A percentile compares a stretch with the other conserved stretches of the same genome.
Conservation (phyloP, 2,329 filamentous ascomycete genomes). For the Metarhizium album region DNA sequence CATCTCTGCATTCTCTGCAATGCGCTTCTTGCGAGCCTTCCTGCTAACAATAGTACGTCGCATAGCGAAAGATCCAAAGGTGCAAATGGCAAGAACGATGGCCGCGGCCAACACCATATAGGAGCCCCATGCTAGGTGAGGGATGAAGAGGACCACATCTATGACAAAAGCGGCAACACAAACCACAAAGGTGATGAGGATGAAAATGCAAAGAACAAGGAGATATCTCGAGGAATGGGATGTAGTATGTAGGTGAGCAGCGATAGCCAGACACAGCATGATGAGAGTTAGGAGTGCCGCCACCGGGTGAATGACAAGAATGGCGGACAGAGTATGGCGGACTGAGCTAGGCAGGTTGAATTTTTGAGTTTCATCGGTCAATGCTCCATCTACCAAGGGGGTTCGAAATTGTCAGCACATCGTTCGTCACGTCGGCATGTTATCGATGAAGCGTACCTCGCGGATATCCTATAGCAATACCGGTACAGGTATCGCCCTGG, state of each 20-base stretch:
- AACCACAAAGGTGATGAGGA: slow-evolving; percentile 73
- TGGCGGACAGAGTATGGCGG: slow-evolving; percentile 62
- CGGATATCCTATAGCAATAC: slow-evolving; percentile 62
- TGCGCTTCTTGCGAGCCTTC: slow-evolving; percentile 85
- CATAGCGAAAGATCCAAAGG: slow-evolving; percentile 88
- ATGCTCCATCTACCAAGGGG: background rate
- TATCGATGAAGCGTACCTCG: slow-evolving; percentile 43
- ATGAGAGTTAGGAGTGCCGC: slow-evolving; percentile 78
- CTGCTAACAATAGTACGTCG: slow-evolving; percentile 81
- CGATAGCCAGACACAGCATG: slow-evolving; percentile 68
- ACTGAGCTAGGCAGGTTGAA: slow-evolving; percentile 48
- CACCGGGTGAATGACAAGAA: slow-evolving; percentile 86
- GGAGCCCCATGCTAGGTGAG: slow-evolving; percentile 86
- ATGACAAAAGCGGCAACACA: slow-evolving; percentile 82
- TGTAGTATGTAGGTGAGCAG: slow-evolving; percentile 77
- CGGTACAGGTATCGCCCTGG: slow-evolving; percentile 52
- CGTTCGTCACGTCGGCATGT: background rate
- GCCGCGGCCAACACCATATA: slow-evolving; percentile 88
- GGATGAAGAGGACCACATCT: slow-evolving; percentile 88
- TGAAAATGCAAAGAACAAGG: slow-evolving; percentile 73
- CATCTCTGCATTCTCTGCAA: slow-evolving; percentile 94
- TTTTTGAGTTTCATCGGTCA: slow-evolving; percentile 19
- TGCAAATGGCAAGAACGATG: slow-evolving; percentile 70
- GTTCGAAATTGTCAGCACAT: background rate
- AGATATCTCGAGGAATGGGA: slow-evolving; percentile 87